A percentile compares a stretch with the other conserved stretches of the same genome.
Evolutionary conservation across 176 grass and related monocot genomes (phyloP).

Genomic region (Carex littledalei): DNA sequence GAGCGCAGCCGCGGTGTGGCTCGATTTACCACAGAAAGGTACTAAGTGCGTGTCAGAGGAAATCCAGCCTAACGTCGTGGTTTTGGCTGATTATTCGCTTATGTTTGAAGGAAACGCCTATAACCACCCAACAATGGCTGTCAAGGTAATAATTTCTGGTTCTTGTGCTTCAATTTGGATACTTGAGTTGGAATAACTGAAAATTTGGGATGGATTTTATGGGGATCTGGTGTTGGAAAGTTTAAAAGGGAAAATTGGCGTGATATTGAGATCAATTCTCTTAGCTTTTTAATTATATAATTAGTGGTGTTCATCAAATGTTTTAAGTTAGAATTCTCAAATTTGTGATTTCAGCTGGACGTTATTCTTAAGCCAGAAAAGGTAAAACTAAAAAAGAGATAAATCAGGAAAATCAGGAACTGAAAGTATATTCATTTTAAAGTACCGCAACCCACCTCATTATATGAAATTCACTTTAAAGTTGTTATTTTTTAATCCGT

Average conservation of each 20-base stretch:
- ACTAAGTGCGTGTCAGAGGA: slow-evolving; percentile 98
- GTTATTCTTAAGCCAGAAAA: not conserved
- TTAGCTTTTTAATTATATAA: not conserved
- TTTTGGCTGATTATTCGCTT: slow-evolving; percentile 73
- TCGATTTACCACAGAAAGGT: slow-evolving; percentile 60
- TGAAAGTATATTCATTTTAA: not conserved
- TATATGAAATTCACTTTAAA: not conserved
- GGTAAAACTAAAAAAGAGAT: not conserved
- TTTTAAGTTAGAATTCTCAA: not conserved
- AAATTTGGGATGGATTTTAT: not conserved
- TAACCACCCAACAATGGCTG: slow-evolving; percentile 51
- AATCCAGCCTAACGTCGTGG: slow-evolving; percentile 89
- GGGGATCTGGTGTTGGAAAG: slow-evolving; percentile 17
- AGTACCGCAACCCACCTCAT: too few relatives aligned
- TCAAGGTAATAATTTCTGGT: slow-evolving; percentile 32
- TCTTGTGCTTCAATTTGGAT: not conserved
- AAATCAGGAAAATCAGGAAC: not conserved
- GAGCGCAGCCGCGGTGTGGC: slow-evolving; percentile 54
- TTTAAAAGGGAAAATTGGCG: not conserved
- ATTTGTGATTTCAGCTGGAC: not conserved
- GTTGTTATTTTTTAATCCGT: not conserved
- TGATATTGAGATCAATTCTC: not conserved
- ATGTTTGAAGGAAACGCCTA: slow-evolving; percentile 48
- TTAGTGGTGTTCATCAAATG: not conserved
- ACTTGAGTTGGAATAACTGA: not conserved